Percentiles rank a stretch among this genome's conserved stretches.
Conservation (phyloP, 2,329 filamentous ascomycete species). For the Drechslerella coelobrocha region DNA sequence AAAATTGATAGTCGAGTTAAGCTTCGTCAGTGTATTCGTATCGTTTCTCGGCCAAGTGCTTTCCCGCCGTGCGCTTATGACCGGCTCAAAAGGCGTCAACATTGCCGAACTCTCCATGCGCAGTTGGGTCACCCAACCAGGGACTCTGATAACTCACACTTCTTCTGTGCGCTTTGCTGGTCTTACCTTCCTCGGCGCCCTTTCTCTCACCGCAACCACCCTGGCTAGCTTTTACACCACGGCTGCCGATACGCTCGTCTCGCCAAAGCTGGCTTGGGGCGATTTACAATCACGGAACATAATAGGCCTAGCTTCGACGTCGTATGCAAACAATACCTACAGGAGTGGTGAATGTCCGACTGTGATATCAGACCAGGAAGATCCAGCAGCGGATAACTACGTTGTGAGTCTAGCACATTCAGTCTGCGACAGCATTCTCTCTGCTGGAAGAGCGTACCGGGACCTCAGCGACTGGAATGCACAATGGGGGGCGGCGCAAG, state of each 20-base stretch:
- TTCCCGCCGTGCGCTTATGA: constrained; percentile 71
- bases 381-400: constrained; percentile 58
- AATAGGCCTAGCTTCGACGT: constrained; percentile 66
- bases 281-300: constrained; percentile 63
- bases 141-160: constrained; percentile 74
- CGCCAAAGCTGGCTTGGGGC: constrained; percentile 72
- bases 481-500: constrained; percentile 5
- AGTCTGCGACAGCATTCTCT: constrained; percentile 73
- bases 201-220: constrained; percentile 71
- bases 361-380: constrained; percentile 63
- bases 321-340: constrained; percentile 70
- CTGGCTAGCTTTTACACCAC: constrained; percentile 77
- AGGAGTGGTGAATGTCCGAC: constrained; percentile 67
- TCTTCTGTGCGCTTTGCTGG: constrained; percentile 70
- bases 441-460: constrained; percentile 66
- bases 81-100: constrained; percentile 70
- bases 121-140: constrained; percentile 73
- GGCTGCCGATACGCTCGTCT: constrained; percentile 75
- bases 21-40: constrained; percentile 79
- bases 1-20: constrained; percentile 72
- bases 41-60: constrained; percentile 76
- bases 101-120: constrained; percentile 81
- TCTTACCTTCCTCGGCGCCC: constrained; percentile 68
- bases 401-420: constrained; percentile 44
- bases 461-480: constrained; percentile 42